phyloP scores from a whole-genome alignment of 768 basidiomycete species.

The Amyloporia xantha region DNA sequence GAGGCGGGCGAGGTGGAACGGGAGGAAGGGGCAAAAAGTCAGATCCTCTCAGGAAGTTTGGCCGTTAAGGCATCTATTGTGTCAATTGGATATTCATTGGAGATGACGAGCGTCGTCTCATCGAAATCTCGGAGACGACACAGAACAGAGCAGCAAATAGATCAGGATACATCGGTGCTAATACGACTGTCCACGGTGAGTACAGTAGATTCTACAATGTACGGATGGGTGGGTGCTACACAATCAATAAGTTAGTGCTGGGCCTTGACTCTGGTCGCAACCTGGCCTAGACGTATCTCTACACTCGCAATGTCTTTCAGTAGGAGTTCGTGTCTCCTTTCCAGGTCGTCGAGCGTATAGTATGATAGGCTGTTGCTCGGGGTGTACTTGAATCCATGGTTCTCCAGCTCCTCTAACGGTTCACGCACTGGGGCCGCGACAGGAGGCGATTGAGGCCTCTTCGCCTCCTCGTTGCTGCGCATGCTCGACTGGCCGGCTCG shows the following conservation, averaged over 20 bases:
- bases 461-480: conserved; percentile 4
- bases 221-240: not conserved
- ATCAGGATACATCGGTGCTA: not conserved
- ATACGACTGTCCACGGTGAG: not conserved
- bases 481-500: not conserved
- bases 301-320: conserved; percentile 20
- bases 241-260: not conserved
- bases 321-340: conserved; percentile 16
- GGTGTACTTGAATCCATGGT: not conserved
- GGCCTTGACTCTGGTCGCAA: conserved; percentile 7
- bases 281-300: conserved; percentile 16
- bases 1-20: conserved; percentile 31
- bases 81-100: not conserved
- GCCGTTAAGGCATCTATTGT: conserved; percentile 13
- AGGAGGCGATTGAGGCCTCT: conserved; percentile 3
- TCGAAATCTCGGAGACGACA: too few species aligned
- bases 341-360: conserved; percentile 18
- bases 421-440: not conserved
- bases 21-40: conserved; percentile 55
- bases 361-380: not conserved
- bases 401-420: too few species aligned
- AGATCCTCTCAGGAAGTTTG: conserved; percentile 78
- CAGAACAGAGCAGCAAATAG: not conserved
- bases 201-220: not conserved
- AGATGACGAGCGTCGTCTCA: too few species aligned